Evolutionary conservation across 768 basidiomycete species (phyloP).

Genomic region (Pisolithus sp.): DNA sequence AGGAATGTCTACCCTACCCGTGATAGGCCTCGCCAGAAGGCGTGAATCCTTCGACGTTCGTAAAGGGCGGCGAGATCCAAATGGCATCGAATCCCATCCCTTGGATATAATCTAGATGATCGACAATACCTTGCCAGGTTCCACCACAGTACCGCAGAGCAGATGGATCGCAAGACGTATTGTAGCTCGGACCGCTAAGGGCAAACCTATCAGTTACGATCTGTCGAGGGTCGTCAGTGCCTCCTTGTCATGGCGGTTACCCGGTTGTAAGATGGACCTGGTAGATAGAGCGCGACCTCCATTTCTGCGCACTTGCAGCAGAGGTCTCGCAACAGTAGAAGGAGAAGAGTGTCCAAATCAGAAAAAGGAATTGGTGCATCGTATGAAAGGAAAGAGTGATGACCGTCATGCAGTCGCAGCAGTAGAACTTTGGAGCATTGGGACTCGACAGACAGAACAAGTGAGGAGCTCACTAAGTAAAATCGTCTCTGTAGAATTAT

Average conservation of each 20-base stretch:
- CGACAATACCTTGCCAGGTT: conserved; percentile 45
- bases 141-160: conserved; percentile 52
- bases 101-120: conserved; percentile 57
- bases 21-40: conserved; percentile 53
- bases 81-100: conserved; percentile 56
- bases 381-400: no score
- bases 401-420: no score
- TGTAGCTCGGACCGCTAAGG: conserved; percentile 32
- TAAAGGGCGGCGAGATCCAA: conserved; percentile 52
- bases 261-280: conserved; percentile 29
- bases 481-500: no score
- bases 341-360: neutral
- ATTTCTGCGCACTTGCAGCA: conserved; percentile 40
- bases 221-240: conserved; percentile 16
- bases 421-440: no score
- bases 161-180: conserved; percentile 38
- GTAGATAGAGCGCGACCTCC: conserved; percentile 51
- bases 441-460: no score
- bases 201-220: conserved; percentile 59
- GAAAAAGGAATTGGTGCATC: no score
- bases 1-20: conserved; percentile 29
- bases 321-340: conserved; percentile 5
- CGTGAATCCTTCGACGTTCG: conserved; percentile 42
- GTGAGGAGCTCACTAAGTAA: no score
- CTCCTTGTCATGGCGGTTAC: neutral